A percentile compares a stretch with the other conserved stretches of the same genome.
These are phyloP conservation scores for Penicillium fimorum DNA, from an alignment of 495 filamentous ascomycete genomes.

Conservation along the genomic window DNA sequence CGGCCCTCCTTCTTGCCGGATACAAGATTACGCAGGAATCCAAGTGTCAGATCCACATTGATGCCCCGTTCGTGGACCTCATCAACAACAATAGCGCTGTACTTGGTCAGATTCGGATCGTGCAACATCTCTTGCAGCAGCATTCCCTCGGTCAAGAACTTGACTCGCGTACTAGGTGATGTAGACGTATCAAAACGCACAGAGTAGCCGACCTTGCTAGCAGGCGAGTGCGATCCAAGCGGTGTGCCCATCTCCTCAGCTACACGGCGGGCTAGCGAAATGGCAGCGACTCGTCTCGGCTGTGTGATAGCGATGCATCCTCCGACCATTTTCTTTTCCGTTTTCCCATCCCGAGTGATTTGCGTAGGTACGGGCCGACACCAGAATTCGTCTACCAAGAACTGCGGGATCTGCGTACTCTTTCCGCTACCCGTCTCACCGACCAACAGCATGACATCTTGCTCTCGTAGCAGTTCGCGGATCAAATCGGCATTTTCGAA, in stretches of 20 bases:
- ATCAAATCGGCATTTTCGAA: conserved; percentile 73
- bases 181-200: conserved; percentile 90
- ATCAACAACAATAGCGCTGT: conserved; percentile 89
- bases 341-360: conserved; percentile 40
- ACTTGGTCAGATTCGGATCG: conserved; percentile 78
- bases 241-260: conserved; percentile 87
- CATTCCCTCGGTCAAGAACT: conserved; percentile 97
- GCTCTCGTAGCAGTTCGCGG: conserved; percentile 57
- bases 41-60: conserved; percentile 89
- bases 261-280: conserved; percentile 86
- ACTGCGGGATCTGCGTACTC: conserved; percentile 94
- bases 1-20: conserved; percentile 55
- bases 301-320: conserved; percentile 95
- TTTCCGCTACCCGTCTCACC: conserved; percentile 97
- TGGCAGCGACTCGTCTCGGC: conserved; percentile 89
- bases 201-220: conserved; percentile 83
- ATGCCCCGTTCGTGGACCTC: conserved; percentile 96
- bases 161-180: conserved; percentile 72
- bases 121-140: conserved; percentile 89
- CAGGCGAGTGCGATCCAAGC: conserved; percentile 60
- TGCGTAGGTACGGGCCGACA: conserved; percentile 58
- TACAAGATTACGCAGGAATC: conserved; percentile 78
- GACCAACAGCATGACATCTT: conserved; percentile 79
- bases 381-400: conserved; percentile 77
- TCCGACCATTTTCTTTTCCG: conserved; percentile 57